Conservation (phyloP, 2,329 filamentous ascomycete genomes). For the Venturia aucupariae region DNA sequence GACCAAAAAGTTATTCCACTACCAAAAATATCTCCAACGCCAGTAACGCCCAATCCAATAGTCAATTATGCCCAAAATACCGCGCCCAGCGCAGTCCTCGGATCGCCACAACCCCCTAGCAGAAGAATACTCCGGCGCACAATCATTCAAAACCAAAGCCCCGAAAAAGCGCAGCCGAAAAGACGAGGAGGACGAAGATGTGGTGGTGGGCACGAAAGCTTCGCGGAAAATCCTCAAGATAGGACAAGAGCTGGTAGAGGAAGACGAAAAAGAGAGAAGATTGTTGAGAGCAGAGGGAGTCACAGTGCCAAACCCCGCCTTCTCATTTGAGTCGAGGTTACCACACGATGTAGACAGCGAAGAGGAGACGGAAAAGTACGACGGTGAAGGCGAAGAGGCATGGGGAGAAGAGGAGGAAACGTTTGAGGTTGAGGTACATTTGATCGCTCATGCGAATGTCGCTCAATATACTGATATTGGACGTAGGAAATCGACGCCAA, state of each 20-base stretch:
- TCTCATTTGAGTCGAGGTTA: conserved; percentile 72
- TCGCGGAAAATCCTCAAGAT: conserved; percentile 84
- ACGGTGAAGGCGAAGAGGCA: conserved; percentile 44
- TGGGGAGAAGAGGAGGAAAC: conserved; percentile 73
- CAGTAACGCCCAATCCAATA: not conserved
- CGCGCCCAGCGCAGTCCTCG: conserved; percentile 42
- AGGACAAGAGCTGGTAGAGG: conserved; percentile 78
- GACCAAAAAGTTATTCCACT: not conserved
- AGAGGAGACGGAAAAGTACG: conserved; percentile 37
- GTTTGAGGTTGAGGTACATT: conserved; percentile 23
- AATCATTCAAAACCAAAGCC: conserved; percentile 58
- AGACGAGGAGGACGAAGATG: conserved; percentile 51
- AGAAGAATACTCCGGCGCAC: conserved; percentile 71
- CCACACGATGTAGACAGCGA: conserved; percentile 37
- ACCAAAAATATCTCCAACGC: not conserved
- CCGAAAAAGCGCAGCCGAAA: conserved; percentile 54
- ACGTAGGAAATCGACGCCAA: conserved; percentile 70
- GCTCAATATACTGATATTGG: not conserved
- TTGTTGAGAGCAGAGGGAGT: conserved; percentile 25
- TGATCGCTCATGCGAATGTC: not conserved
- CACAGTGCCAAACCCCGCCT: conserved; percentile 51
- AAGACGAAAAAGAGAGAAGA: conserved; percentile 51
- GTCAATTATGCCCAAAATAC: conserved; percentile 68
- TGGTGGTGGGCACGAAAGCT: conserved; percentile 80
- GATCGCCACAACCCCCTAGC: conserved; percentile 81